These are phyloP conservation scores for Leishmania tarentolae DNA, from an alignment of 208 protist species.

Conservation along the genomic window DNA sequence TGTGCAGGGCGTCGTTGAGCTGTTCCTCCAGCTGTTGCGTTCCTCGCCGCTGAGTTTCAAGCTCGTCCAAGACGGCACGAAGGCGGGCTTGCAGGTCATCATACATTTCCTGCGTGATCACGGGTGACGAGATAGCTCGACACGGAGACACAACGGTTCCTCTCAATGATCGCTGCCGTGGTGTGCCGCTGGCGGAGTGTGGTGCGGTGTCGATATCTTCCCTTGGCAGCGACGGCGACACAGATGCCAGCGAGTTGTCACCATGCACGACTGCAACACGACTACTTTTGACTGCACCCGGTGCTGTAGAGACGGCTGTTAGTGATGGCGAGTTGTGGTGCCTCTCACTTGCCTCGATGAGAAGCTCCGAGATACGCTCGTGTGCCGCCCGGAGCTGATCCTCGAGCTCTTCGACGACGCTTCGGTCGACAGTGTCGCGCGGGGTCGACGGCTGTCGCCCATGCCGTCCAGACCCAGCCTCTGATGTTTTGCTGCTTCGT, in stretches of 20 bases:
- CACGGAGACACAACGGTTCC: background rate
- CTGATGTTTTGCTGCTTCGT: background rate
- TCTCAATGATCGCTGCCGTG: slow-evolving; percentile 1
- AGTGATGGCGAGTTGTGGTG: background rate
- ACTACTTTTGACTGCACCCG: background rate
- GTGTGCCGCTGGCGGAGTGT: background rate
- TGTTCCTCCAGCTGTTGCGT: slow-evolving; percentile 34
- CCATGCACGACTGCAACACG: background rate
- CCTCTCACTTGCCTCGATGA: slow-evolving; percentile 13
- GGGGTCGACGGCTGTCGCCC: slow-evolving; percentile 9
- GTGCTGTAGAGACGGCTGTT: background rate
- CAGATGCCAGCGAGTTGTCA: background rate
- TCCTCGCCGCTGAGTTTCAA: slow-evolving; percentile 18
- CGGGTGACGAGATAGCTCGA: background rate
- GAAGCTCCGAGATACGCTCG: slow-evolving; percentile 38
- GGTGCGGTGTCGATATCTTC: background rate
- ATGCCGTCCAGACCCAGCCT: background rate
- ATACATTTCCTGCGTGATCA: slow-evolving; percentile 13
- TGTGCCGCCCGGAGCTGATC: slow-evolving; percentile 46
- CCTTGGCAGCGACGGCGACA: background rate
- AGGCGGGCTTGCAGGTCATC: slow-evolving; percentile 28
- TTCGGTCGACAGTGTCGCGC: slow-evolving; percentile 24
- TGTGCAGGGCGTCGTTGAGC: slow-evolving; percentile 49
- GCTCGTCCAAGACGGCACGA: slow-evolving; percentile 13
- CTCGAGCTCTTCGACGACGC: slow-evolving; percentile 46